Evolutionary conservation across 352 stramenopile species (phyloP), one percentile per base, ranked within the genome.

Genomic region (Thraustotheca clavata): DNA sequence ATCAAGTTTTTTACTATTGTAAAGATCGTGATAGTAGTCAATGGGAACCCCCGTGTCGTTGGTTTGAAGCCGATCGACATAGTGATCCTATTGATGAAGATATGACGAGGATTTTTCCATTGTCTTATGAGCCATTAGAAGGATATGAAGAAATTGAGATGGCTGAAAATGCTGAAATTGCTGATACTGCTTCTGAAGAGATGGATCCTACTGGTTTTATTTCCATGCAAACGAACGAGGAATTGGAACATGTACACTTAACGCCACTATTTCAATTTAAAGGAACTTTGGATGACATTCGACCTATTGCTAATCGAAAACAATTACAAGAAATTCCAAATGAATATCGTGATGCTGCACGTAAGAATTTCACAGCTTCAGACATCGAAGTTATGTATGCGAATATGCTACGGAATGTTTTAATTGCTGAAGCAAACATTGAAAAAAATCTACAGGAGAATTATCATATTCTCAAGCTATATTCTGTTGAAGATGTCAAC

Each of bases 1-100:
- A 35, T 8, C 16, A 54, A 46, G 40, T 55, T 27, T 65, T 65
- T n/a, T 65, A 35, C 24, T 65, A 47, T 33, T 65, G 57, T 46
- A 65, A 65, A 35, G 57, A 26, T 24, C 36, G 57, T 31, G n/a
- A 65, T 46, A 31, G 36, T 5, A 65, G 57, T 27, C 18, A 38
- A 32, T 65, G 57, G 57, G 22, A 18, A 12, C 38, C 57, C 16
- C 57, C 57, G 16, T 65, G 57, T 34, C 14, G 46, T 26, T 27
- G 47, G 33, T 54, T 65, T 27, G 18, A 20, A 24, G n/a, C 7
- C 1, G 57, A 24, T 2, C 9, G 3, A 11, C 11, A 11, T 11
- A 1, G 1, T 2, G 43, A 52, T 18, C 43, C 43, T 14, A 11
- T 35, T 9, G 43, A 24, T 31, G 43, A 52, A 52, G 43, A 52